These are phyloP conservation scores for Stephanocyclus meneghinianus DNA, from an alignment of 352 stramenopile species.

Conservation along the genomic window DNA sequence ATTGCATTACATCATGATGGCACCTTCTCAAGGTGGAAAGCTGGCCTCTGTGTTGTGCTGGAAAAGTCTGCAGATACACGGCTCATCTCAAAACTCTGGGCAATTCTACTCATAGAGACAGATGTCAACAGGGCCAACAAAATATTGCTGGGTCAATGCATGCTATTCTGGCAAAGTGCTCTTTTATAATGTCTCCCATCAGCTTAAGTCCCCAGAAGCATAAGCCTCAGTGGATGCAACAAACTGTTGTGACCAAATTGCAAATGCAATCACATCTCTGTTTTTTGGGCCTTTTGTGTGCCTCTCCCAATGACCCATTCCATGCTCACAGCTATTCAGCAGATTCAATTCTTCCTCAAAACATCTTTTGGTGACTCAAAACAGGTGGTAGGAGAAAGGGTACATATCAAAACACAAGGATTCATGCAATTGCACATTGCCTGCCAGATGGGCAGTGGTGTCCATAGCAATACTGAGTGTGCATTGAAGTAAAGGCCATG, in stretches of 20 bases:
- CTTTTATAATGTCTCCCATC: not conserved
- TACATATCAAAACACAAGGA: conserved; percentile 32
- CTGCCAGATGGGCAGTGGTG: conserved; percentile 38
- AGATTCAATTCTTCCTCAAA: conserved; percentile 37
- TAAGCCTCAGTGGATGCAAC: not conserved
- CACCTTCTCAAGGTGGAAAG: conserved; percentile 18
- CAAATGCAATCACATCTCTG: not conserved
- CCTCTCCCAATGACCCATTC: too few relatives aligned
- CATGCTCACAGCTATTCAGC: conserved; percentile 15
- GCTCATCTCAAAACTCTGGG: conserved; percentile 26
- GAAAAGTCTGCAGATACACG: conserved; percentile 35
- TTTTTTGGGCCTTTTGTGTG: not conserved
- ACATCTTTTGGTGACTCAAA: conserved; percentile 31
- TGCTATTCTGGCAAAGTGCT: conserved; percentile 17
- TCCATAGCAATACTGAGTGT: conserved; percentile 36
- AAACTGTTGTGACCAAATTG: conserved; percentile 7
- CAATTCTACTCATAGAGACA: conserved; percentile 40
- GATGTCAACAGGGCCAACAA: conserved; percentile 41
- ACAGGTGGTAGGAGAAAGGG: not conserved
- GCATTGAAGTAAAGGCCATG: conserved; percentile 34
- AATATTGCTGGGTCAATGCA: conserved; percentile 11
- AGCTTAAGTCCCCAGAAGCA: not conserved
- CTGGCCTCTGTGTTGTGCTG: conserved; percentile 43
- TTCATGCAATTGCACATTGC: conserved; percentile 34
- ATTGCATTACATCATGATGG: conserved; percentile 19